Percentiles rank a stretch among this genome's conserved stretches.
phyloP scores from a whole-genome alignment of 1,284 basidiomycete genomes.

The Pisolithus thermaeus region DNA sequence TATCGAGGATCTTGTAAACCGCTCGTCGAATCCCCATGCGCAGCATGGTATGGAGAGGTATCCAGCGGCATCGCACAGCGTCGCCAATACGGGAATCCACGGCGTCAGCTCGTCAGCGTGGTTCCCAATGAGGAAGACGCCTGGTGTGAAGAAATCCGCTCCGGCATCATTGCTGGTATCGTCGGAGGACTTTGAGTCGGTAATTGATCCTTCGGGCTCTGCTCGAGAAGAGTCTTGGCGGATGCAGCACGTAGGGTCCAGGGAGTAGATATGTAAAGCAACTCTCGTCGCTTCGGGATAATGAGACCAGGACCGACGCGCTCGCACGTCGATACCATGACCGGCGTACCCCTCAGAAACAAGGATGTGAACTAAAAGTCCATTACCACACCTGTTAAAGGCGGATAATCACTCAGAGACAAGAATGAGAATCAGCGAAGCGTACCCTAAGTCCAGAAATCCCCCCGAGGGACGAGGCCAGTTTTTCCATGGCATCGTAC shows the following conservation, averaged over 20 bases:
- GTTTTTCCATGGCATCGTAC: conserved; percentile 45
- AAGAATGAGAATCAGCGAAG: background rate
- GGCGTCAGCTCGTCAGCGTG: conserved; percentile 96
- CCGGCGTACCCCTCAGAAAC: conserved; percentile 79
- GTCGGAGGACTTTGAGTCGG: conserved; percentile 1
- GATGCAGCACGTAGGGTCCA: conserved; percentile 48
- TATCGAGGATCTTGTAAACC: conserved; percentile 45
- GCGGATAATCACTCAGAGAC: background rate
- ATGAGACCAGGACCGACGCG: conserved; percentile 72
- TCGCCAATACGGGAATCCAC: conserved; percentile 75
- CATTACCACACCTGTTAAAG: conserved; percentile 73
- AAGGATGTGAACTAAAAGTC: conserved; percentile 83
- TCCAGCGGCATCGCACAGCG: conserved; percentile 56
- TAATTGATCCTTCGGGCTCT: no score
- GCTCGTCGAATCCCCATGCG: conserved; percentile 67
- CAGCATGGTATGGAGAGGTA: conserved; percentile 94
- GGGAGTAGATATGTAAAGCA: conserved; percentile 55
- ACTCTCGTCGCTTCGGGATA: conserved; percentile 61
- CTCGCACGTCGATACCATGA: conserved; percentile 79
- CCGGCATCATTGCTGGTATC: background rate
- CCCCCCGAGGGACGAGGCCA: conserved; percentile 81
- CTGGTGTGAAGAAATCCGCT: conserved; percentile 17
- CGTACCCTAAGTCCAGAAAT: conserved; percentile 86
- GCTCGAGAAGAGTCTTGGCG: no score
- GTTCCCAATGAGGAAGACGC: conserved; percentile 85